phyloP scores from a whole-genome alignment of 2,329 filamentous ascomycete species.

The Scedosporium apiospermum region DNA sequence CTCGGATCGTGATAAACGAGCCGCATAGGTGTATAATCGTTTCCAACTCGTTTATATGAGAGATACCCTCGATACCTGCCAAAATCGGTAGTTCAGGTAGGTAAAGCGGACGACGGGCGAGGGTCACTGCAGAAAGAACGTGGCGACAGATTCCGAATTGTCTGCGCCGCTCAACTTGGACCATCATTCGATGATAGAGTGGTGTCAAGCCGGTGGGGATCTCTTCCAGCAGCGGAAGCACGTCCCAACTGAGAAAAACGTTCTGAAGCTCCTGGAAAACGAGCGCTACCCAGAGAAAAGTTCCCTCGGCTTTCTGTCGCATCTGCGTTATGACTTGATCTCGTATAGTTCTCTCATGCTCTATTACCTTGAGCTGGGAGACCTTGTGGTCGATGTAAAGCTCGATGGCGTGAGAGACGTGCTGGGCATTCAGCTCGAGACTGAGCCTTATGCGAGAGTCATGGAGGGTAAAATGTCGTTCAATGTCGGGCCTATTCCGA shows the following conservation, averaged over 20 bases:
- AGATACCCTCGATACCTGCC: conserved; percentile 7
- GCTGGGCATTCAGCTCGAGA: conserved; percentile 20
- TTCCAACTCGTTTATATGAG: conserved; percentile 10
- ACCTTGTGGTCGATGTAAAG: conserved; percentile 18
- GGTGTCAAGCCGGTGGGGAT: conserved; percentile 24
- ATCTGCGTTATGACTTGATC: conserved; percentile 12
- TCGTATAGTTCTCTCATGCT: conserved; percentile 4
- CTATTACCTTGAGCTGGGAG: background rate
- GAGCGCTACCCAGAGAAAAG: conserved; percentile 28
- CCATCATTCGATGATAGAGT: conserved; percentile 29
- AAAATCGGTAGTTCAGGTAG: conserved; percentile 22
- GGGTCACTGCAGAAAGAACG: conserved; percentile 21
- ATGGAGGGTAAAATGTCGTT: conserved; percentile 12
- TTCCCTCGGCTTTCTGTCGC: conserved; percentile 22
- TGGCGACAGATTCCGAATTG: conserved; percentile 20
- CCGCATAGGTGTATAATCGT: conserved; percentile 24
- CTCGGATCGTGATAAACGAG: conserved; percentile 24
- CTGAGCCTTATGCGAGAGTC: background rate
- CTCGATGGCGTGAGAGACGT: conserved; percentile 21
- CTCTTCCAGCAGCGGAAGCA: conserved; percentile 10
- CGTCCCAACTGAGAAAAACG: conserved; percentile 3
- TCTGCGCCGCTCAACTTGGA: conserved; percentile 17
- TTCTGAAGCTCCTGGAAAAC: conserved; percentile 7
- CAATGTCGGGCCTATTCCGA: conserved; percentile 28
- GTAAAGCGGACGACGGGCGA: conserved; percentile 25